Base-by-base conservation (phyloP, 352 stramenopile species). In the Peronospora belbahrii region DNA sequence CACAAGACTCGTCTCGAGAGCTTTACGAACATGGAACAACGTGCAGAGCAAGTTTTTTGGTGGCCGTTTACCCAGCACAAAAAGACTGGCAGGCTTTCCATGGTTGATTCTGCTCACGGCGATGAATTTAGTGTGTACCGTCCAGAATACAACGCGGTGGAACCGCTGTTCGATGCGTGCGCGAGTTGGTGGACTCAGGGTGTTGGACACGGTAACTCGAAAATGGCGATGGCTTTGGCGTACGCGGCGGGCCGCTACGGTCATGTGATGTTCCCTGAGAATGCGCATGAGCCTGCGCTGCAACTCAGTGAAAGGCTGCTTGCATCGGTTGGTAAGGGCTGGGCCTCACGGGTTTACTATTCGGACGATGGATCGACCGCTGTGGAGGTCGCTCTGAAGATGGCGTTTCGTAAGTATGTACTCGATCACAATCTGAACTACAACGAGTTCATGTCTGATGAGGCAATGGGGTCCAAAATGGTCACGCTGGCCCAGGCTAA, bases 61-160 rank as follows among this genome's bases (percentile, higher is more conserved):
- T 97, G 87, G 83, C 89, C 89, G 6, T 96, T 96, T 65, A 97
- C 88, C 11, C 86, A 97, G 59, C 86, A 97, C 70, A 85, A 88
- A 62, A 83, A 79, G 42, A 75, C 77, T 59, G 78, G 75, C 14
- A 44, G 82, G 4, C 57, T 96, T 15, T 86, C 78, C 2, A 57
- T 95, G 20, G 88, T 97, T 37, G 87, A 97, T 51, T 95, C 84
- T 11, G 88, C 88, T 2, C 79, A 93, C 48, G 85, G 87, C 18
- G 83, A 97, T 44, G 72, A 94, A 48, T 96, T 91, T 45, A 75
- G 60, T 36, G 64, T 68, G 9, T 79, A 74, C 25, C 73, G 73
- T 11, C 48, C 52, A 4, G 54, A 72, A 15, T 82, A 33, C 36
- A 81, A 78, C 35, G 64, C 56, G 7, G 48, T 89, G 7, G 66